Evolutionary conservation across 2,329 filamentous ascomycete species (phyloP).

Genomic region (Magnaporthiopsis poae): DNA sequence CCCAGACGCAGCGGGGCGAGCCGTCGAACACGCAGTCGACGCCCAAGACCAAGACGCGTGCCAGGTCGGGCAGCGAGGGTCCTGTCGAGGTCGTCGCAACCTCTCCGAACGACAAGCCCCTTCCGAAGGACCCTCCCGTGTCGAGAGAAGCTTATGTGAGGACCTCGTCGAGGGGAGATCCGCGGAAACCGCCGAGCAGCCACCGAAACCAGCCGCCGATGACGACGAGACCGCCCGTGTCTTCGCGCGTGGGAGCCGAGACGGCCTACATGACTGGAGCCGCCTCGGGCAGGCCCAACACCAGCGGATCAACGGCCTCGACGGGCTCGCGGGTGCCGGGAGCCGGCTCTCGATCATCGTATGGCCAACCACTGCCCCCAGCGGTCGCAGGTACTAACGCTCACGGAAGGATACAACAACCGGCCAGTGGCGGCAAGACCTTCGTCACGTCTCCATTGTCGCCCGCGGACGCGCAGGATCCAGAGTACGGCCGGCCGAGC

Average conservation of each 20-base stretch:
- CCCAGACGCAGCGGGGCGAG: conserved; percentile 68
- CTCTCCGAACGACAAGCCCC: conserved; percentile 44
- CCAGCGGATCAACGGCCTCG: conserved; percentile 70
- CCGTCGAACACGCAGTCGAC: conserved; percentile 19
- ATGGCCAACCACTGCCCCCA: conserved; percentile 80
- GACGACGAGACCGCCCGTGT: conserved; percentile 39
- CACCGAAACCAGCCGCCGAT: conserved; percentile 36
- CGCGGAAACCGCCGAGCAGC: conserved; percentile 38
- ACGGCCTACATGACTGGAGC: conserved; percentile 41
- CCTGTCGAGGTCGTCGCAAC: conserved; percentile 32
- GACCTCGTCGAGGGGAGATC: conserved; percentile 19
- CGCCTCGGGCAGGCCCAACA: conserved; percentile 56
- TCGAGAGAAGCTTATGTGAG: conserved; percentile 33
- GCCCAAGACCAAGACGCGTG: conserved; percentile 36
- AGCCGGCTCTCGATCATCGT: conserved; percentile 53
- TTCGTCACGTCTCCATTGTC: conserved; percentile 64
- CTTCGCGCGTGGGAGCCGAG: conserved; percentile 46
- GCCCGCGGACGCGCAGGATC: conserved; percentile 37
- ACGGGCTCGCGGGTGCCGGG: conserved; percentile 53
- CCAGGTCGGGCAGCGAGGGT: conserved; percentile 44
- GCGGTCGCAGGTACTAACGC: conserved; percentile 80
- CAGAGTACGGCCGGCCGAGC: conserved; percentile 49
- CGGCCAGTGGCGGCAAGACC: conserved; percentile 45
- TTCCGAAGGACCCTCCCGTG: conserved; percentile 47
- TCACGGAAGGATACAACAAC: conserved; percentile 82